Evolutionary conservation across 495 filamentous ascomycete species (phyloP), one percentile per base, ranked within the genome.

Genomic region (Aspergillus sparsus): DNA sequence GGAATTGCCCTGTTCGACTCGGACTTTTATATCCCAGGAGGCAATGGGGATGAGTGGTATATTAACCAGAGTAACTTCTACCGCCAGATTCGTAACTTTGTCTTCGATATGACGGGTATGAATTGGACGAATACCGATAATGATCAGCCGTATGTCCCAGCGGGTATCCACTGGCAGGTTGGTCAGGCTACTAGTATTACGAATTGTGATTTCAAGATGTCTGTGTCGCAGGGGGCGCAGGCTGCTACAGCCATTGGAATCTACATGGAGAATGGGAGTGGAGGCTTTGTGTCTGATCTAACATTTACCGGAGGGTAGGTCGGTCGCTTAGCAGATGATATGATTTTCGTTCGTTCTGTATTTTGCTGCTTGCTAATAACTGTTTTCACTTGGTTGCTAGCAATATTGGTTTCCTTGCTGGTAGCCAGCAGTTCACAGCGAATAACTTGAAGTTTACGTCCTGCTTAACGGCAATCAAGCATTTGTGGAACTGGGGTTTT

Each of bases 131-230:
- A 39, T 12, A 7, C 7, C 36, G 36, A 39, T 39, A 12, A 4
- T 45, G 15, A 3, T 66, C 67, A 2, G 66, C 64, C 39, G 46
- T 69, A 0, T 64, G 57, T 35, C 71, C 65, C 6, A 68, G 13
- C 41, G 6, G 41, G 41, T 9, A 45, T 80, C 36, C 73, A 78
- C 56, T 78, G 74, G 73, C 75, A 77, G 50, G 74, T 76, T 6
- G 71, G 68, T 0, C 77, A 78, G 49, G 76, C 66, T 0, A 78
- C 74, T 0, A 68, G 62, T 5, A 65, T 85, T 6, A 72, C 79
- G 63, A 85, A 85, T 63, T 74, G 82, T 32, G 64, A 70, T 16
- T 83, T 85, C 66, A 65, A 80, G 32, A 81, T 83, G 80, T 58
- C 68, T 7, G 36, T 39, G 12, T 39, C 36, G 34, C 62, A 71